Base-by-base conservation (phyloP, 176 grass and related monocot species). In the Dactylis glomerata region DNA sequence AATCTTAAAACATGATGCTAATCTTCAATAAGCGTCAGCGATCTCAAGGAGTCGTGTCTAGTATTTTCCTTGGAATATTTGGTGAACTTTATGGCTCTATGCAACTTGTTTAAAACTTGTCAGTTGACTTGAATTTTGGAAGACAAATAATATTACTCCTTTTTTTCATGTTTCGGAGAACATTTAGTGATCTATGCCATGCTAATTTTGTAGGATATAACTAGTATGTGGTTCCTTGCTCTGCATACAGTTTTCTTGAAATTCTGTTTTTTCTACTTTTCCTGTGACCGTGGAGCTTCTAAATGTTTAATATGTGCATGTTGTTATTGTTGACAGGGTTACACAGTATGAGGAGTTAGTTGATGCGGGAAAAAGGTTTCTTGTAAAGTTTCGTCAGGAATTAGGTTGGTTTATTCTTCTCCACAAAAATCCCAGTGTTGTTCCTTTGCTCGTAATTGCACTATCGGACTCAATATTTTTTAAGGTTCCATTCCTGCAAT, bases 291-390 rank as follows among this genome's bases (percentile, higher is more conserved):
- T 32, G 34, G 28, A 46, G n/a, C 27, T 32, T 47, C 12, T 8
- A 10, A 31, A 14, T 47, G 20, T 30, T 32, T 1, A n/a, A 65
- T 49, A n/a, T 41, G 0, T 17, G 10, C 0, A 27, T n/a, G n/a
- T n/a, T 41, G 72, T 68, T 71, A 55, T 82, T 41, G 4, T 47
- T 19, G 15, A 70, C 49, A 94, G 92, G 51, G 65, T 88, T 77
- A 50, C 86, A 9, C 68, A 88, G 34, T 63, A 86, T 86, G 92
- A 94, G 47, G 86, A 94, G 59, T 86, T 91, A 66, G 86, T 86
- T 80, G 88, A 83, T 75, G 78, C 66, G 17, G 92, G 86, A 88
- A 91, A 88, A 61, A 81, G 23, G 27, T 84, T 89, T 91, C 79
- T 94, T 78, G 28, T 72, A 27, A 82, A 52, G 62, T 94, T 91